Percentiles rank a stretch among this genome's conserved stretches.
Conservation (phyloP, 768 basidiomycete genomes). For the Hirschioporus abietinus region DNA sequence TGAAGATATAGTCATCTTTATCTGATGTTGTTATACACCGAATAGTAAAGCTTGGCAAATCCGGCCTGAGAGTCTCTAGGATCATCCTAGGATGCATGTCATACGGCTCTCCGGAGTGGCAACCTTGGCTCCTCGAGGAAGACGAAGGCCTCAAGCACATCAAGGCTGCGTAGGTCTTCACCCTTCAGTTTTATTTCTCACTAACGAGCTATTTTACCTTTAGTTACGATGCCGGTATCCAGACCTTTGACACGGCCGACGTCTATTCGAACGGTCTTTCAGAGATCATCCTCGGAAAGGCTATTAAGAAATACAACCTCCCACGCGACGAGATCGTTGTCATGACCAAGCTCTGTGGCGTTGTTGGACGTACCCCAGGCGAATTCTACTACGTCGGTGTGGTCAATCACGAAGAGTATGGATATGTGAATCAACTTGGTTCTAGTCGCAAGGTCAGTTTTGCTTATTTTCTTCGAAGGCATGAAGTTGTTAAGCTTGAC, state of each 20-base stretch:
- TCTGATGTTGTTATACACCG: too few relatives aligned
- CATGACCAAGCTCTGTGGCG: constrained; percentile 37
- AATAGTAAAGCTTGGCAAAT: too few relatives aligned
- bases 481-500: constrained; percentile 15
- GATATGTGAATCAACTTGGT: constrained; percentile 53
- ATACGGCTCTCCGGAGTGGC: too few relatives aligned
- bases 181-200: too few relatives aligned
- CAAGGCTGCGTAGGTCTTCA: too few relatives aligned
- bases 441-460: constrained; percentile 35
- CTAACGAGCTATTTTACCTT: not conserved
- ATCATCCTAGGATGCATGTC: too few relatives aligned
- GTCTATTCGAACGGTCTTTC: constrained; percentile 40
- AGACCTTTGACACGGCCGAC: constrained; percentile 57
- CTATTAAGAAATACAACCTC: constrained; percentile 38
- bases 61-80: too few relatives aligned
- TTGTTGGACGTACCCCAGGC: constrained; percentile 18
- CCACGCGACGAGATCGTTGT: constrained; percentile 46
- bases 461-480: not conserved
- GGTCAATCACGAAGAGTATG: constrained; percentile 19
- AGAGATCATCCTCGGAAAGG: constrained; percentile 39
- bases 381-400: constrained; percentile 7
- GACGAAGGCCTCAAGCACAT: too few relatives aligned
- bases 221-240: constrained; percentile 57
- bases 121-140: too few relatives aligned
- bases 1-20: too few relatives aligned